Evolutionary conservation across 768 basidiomycete species (phyloP), one percentile per base, ranked within the genome.

Genomic region (Brasilioporus rufonigricans): DNA sequence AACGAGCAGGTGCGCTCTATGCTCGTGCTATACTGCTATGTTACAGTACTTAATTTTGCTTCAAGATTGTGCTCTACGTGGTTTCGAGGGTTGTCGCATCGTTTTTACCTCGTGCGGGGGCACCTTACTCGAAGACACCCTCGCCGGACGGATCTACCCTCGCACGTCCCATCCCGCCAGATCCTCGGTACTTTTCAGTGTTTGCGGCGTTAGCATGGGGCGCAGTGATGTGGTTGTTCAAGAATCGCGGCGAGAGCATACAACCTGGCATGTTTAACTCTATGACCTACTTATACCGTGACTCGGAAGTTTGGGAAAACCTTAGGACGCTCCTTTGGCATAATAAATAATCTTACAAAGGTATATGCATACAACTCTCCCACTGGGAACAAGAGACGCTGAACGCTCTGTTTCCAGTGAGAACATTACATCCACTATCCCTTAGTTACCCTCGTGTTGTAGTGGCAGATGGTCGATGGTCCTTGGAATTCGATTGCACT

Each of bases 241-340:
- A 86, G 65, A 79, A 97, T 70, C 79, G 83, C 21, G 85, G 90
- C 46, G 88, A 98, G 73, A 86, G 86, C n/a, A 84, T 99, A 56
- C 94, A 98, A 65, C 91, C 93, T 18, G 97, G 95, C 53, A 92
- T 98, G 93, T 93, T 93, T 77, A 91, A 84, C 74, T 91, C 89
- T 18, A 98, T 97, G 95, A 83, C 80, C 53, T 99, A 98, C 72
- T 79, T 99, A 36, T 99, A 98, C 74, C 84, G 86, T 36, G 93
- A 98, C 70, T 95, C 93, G 19, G 91, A 98, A 57, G 73, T 75
- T 40, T 98, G 95, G 94, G 82, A 77, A 46, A 78, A 83, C 64
- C 73, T 97, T 41, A 84, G 79, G 73, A 97, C 93, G 47, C 73
- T 98, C 47, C 71, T 98, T 48, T 97, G 95, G 94, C 89, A 92